Conservation (phyloP, 2,329 filamentous ascomycete genomes). For the Fusarium sp. region DNA sequence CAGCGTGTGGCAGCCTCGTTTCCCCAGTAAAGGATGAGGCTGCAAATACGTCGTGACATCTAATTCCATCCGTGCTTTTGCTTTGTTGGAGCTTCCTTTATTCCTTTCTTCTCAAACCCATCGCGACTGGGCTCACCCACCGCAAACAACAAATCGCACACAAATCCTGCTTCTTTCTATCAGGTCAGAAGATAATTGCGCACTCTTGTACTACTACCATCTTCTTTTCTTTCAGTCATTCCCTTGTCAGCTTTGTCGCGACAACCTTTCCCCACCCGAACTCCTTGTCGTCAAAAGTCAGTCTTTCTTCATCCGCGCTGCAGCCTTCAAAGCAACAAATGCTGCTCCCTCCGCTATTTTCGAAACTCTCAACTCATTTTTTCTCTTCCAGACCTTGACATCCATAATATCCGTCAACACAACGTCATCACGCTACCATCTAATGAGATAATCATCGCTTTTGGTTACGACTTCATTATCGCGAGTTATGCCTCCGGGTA, state of each 20-base stretch:
- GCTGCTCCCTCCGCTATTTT: constrained; percentile 11
- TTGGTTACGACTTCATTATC: constrained; percentile 28
- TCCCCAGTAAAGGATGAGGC: constrained; percentile 45
- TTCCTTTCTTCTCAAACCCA: constrained; percentile 37
- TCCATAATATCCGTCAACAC: constrained; percentile 6
- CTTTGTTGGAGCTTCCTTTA: constrained; percentile 38
- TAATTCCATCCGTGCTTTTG: constrained; percentile 15
- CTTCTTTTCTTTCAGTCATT: constrained; percentile 39
- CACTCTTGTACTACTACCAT: constrained; percentile 6
- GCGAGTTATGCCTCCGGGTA: constrained; percentile 64
- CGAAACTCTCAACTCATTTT: constrained; percentile 36
- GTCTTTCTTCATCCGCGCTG: constrained; percentile 42
- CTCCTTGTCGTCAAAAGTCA: constrained; percentile 47
- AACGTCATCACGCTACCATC: constrained; percentile 32
- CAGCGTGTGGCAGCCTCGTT: constrained; percentile 44
- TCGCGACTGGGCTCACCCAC: constrained; percentile 40
- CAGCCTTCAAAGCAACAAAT: constrained; percentile 34
- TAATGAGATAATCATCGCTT: constrained; percentile 52
- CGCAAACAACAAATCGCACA: constrained; percentile 20
- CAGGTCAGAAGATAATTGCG: constrained; percentile 7
- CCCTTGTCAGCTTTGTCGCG: constrained; percentile 39
- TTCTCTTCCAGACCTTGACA: constrained; percentile 22
- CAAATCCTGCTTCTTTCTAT: constrained; percentile 3
- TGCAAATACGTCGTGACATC: constrained; percentile 45
- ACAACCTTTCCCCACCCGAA: constrained; percentile 35